Evolutionary conservation across 2,329 filamentous ascomycete genomes (phyloP), one percentile per base, ranked within the genome.

Genomic region (Ophiosphaerella korrae): DNA sequence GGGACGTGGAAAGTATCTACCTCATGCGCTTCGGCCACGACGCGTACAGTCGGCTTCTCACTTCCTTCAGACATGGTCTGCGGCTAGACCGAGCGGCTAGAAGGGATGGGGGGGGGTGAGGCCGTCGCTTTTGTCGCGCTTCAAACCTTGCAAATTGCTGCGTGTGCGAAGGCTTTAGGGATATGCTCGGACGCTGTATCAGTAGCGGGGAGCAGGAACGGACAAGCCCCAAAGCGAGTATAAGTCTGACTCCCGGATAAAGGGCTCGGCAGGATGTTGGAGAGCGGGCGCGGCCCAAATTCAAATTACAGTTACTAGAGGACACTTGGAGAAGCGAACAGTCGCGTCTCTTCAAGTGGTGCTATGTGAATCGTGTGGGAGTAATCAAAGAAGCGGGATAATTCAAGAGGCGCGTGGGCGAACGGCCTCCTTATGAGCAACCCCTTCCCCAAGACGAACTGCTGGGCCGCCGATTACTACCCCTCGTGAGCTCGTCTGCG

Each of bases 1-100:
- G 84, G 84, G 42, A 85, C 81, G 68, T 84, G 79, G 74, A 77
- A 90, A 16, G 88, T 92, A 75, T 90, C 86, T 63, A 91, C 88
- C 70, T 86, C 77, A 75, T 91, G 88, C 68, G 88, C 88, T 80
- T 92, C 89, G 55, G 82, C 80, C 66, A 92, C 88, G 66, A 89
- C 86, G 23, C 67, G 64, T 29, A 18, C 29, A 13, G 35, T 26
- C 14, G 76, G 75, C 62, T 74, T 70, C 34, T 70, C 66, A 44
- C 68, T 55, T 55, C 77, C 77, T 60, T 79, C 77, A 55, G 77
- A 78, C 77, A 79, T 79, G 55, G 44, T 21, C 46, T 55, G 51
- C 45, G 47, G 42, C 38, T 42, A 36, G 47, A 42, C 40, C 18
- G 3, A 4, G 18, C 18, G 18, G 18, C 5, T 21, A 4, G 52